Evolutionary conservation across 1,284 basidiomycete genomes (phyloP).

Genomic region (Cryptococcus sp.): DNA sequence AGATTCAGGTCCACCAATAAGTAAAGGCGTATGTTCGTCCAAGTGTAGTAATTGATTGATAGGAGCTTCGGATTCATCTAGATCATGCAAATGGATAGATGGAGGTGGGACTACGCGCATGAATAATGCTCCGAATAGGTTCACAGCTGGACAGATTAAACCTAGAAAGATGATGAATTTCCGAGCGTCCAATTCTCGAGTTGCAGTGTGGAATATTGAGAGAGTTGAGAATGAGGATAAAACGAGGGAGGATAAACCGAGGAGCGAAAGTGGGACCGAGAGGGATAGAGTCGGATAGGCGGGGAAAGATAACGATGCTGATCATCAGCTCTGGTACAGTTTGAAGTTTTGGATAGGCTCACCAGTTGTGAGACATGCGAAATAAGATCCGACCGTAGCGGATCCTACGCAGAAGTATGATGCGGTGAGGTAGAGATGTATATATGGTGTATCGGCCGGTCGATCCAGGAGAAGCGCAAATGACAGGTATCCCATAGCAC

Average conservation of each 20-base stretch:
- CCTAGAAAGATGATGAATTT: conserved; percentile 50
- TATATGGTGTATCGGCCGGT: conserved; percentile 22
- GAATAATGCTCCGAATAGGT: conserved; percentile 42
- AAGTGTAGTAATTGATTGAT: conserved; percentile 32
- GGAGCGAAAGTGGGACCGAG: conserved; percentile 42
- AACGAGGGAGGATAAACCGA: conserved; percentile 45
- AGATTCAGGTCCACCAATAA: conserved; percentile 46
- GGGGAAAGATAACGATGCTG: conserved; percentile 46
- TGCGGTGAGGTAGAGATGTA: conserved; percentile 37
- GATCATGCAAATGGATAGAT: conserved; percentile 8
- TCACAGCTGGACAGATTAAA: conserved; percentile 34
- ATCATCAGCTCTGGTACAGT: conserved; percentile 3
- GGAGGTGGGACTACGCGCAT: conserved; percentile 36
- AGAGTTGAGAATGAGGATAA: conserved; percentile 42
- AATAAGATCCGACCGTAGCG: conserved; percentile 46
- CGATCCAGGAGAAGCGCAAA: conserved; percentile 34
- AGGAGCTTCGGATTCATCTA: conserved; percentile 8
- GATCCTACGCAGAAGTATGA: conserved; percentile 45
- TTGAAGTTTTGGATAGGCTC: conserved; percentile 5
- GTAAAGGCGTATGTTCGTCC: conserved; percentile 42
- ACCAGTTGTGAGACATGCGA: conserved; percentile 45
- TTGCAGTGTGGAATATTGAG: conserved; percentile 21
- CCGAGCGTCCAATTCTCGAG: conserved; percentile 33
- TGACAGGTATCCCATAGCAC: conserved; percentile 38
- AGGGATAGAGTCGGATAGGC: conserved; percentile 44